Conservation (phyloP, 306 rosid species). For the Carpinus viminea region DNA sequence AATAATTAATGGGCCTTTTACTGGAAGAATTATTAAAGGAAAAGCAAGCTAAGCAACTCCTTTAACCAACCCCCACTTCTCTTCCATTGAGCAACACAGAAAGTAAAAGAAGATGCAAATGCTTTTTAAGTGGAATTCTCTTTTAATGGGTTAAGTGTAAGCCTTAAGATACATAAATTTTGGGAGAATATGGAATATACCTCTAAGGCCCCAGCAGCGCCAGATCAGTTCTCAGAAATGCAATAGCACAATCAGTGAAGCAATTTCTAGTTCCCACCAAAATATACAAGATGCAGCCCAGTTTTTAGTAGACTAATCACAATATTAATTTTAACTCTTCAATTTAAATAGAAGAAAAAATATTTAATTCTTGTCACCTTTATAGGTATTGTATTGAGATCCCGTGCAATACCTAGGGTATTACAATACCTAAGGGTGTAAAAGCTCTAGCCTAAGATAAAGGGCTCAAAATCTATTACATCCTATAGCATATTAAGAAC, state of each 20-base stretch:
- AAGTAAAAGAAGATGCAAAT: conserved; percentile 1
- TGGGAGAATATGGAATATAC: neutral
- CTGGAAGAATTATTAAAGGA: neutral
- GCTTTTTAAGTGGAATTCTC: conserved; percentile 4
- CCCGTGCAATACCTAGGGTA: too few relatives aligned
- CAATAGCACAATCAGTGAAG: neutral
- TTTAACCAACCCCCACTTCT: neutral
- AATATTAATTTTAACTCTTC: neutral
- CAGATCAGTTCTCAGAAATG: neutral
- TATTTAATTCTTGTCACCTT: neutral
- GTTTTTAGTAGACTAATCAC: too few relatives aligned
- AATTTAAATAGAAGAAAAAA: neutral
- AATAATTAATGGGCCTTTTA: neutral
- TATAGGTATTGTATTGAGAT: neutral
- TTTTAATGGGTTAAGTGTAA: neutral
- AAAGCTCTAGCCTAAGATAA: too few relatives aligned
- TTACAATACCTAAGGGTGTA: too few relatives aligned
- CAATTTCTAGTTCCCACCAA: too few relatives aligned
- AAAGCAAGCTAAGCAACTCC: conserved; percentile 11
- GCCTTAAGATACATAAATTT: neutral
- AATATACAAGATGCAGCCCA: too few relatives aligned
- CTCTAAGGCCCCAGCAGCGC: neutral
- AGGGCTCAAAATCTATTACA: too few relatives aligned
- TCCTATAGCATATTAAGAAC: too few relatives aligned
- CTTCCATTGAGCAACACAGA: neutral